Evolutionary conservation across 179 eudicot genomes (phyloP), one percentile per base, ranked within the genome.

Genomic region (Spinacia oleracea): DNA sequence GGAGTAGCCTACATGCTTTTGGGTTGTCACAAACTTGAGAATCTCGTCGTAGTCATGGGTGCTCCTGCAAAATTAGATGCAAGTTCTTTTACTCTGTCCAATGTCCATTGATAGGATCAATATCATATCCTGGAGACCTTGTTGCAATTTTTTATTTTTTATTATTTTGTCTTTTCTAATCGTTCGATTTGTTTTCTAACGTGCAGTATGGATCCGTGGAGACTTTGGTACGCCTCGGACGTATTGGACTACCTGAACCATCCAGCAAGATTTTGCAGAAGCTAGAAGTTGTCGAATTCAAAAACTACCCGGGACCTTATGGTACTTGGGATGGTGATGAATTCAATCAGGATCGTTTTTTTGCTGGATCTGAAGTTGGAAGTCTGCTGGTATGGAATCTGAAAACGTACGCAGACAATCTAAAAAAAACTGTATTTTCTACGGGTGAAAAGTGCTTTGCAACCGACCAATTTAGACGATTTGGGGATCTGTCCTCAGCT

Each of bases 1-100:
- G 82, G 82, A 56, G 40, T 38, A 38, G 45, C 67, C 43, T 65
- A 74, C 72, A 23, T 73, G 82, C 82, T 79, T 50, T 32, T 73
- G 68, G 58, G 55, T 3, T 79, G 77, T 66, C 7, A 9, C 31
- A 73, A 78, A 65, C 77, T 73, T 21, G 42, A 73, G 73, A 53
- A 8, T 55, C 40, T 73, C n/a, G 58, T 55, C 23, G 48, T 73
- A 10, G 78, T 64, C 73, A 23, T 74, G 73, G 51, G 78, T 6
- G 73, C 35, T 79, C 71, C 25, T 25, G 23, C 66, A 10, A 1
- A 53, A 32, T 29, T 78, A 5, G 62, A 59, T 21, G 81, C 72
- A 71, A 71, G 81, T 66, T 70, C 73, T 21, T 42, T 16, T 55
- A 46, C 70, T 32, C 25, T n/a, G 18, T 43, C 15, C 20, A 40